phyloP scores from a whole-genome alignment of 306 rosid genomes.

The Spatholobus suberectus region DNA sequence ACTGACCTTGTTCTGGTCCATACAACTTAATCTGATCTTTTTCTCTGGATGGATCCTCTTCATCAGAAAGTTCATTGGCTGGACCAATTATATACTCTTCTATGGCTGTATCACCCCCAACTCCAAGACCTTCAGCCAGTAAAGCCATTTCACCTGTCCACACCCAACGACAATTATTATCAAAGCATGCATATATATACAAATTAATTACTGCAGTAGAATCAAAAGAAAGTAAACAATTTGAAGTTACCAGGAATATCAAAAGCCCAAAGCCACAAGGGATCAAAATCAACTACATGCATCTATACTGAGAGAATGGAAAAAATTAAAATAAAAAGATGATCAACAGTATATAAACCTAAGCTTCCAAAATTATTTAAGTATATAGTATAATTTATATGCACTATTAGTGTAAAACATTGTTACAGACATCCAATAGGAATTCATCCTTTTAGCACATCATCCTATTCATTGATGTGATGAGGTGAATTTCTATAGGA shows the following conservation, averaged over 20 bases:
- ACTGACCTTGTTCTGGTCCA: conserved; percentile 83
- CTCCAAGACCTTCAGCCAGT: conserved; percentile 94
- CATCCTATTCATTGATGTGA: background rate
- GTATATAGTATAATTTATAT: background rate
- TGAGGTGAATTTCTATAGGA: background rate
- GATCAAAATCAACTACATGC: conserved; percentile 22
- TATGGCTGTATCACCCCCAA: conserved; percentile 78
- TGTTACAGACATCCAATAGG: background rate
- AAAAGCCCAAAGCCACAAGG: conserved; percentile 16
- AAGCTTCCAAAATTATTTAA: background rate
- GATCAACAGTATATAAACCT: background rate
- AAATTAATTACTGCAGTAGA: background rate
- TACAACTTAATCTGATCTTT: conserved; percentile 75
- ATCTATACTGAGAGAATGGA: background rate
- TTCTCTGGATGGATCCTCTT: conserved; percentile 62
- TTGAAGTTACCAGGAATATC: conserved; percentile 4
- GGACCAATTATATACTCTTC: conserved; percentile 92
- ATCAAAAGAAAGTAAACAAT: conserved; percentile 6
- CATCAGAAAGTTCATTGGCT: conserved; percentile 61
- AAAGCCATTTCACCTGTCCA: conserved; percentile 95
- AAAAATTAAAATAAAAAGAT: background rate
- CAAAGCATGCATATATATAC: background rate
- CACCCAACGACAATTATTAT: conserved; percentile 36
- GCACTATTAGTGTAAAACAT: background rate
- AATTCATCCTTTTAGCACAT: background rate